phyloP scores from a whole-genome alignment of 345 rosid genomes.

The Murraya paniculata region DNA sequence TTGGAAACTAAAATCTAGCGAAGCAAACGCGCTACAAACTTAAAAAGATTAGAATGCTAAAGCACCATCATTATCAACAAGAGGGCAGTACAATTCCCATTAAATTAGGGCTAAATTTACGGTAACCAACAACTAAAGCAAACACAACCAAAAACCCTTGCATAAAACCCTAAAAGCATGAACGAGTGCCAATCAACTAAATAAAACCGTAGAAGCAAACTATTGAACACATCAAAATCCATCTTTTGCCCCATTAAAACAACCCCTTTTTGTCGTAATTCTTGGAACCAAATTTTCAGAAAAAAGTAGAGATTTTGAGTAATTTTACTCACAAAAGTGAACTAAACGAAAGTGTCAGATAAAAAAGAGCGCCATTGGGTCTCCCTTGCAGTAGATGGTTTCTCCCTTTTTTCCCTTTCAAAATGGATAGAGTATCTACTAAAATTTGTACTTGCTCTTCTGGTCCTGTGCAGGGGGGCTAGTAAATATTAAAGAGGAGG shows the following conservation, averaged over 20 bases:
- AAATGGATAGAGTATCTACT: slow-evolving; percentile 6
- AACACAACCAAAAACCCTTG: background rate
- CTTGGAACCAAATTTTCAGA: background rate
- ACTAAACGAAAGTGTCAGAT: background rate
- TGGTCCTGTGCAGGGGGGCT: background rate
- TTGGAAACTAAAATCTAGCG: background rate
- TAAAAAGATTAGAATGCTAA: background rate
- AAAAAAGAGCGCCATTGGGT: background rate
- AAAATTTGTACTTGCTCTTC: background rate
- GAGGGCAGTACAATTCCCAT: background rate
- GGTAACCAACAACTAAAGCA: background rate
- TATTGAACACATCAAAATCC: background rate
- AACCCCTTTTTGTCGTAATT: background rate
- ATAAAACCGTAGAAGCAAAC: background rate
- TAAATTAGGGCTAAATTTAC: background rate
- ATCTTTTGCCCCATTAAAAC: background rate
- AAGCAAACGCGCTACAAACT: background rate
- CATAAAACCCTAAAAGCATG: background rate
- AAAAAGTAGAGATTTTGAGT: background rate
- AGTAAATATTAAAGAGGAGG: background rate
- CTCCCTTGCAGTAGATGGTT: background rate
- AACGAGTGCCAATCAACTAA: background rate
- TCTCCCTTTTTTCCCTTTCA: background rate
- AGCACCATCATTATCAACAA: background rate
- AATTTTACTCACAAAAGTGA: background rate